Evolutionary conservation across 1,139 yeast genomes (phyloP).

Genomic region (Torulaspora globosa): DNA sequence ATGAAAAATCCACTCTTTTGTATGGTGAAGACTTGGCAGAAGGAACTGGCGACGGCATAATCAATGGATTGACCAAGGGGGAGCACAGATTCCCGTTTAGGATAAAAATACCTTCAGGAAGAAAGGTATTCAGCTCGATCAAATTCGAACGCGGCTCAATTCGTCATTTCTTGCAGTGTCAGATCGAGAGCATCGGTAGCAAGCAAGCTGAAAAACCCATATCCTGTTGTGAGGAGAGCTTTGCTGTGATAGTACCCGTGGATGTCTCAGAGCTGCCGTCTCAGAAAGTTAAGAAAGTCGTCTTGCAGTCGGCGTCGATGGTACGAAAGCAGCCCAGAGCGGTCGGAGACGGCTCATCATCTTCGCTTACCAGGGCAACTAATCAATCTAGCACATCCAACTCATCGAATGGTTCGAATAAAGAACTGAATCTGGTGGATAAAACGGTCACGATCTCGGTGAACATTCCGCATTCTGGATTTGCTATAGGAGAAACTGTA

Average conservation of each 20-base stretch:
- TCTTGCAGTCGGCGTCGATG: conserved; percentile 45
- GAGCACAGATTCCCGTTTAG: conserved; percentile 86
- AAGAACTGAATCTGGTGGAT: conserved; percentile 16
- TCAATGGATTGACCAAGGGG: conserved; percentile 60
- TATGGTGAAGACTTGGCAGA: conserved; percentile 47
- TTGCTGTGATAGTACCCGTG: conserved; percentile 65
- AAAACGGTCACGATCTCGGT: conserved; percentile 51
- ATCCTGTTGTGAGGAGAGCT: conserved; percentile 47
- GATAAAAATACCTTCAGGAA: conserved; percentile 64
- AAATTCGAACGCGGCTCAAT: conserved; percentile 85
- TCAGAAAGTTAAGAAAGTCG: conserved; percentile 63
- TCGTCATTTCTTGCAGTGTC: conserved; percentile 58
- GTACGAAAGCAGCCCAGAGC: conserved; percentile 14
- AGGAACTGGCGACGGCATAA: conserved; percentile 26
- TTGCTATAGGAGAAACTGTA: conserved; percentile 68
- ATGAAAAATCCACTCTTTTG: conserved; percentile 62
- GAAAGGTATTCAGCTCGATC: conserved; percentile 66
- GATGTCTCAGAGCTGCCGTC: conserved; percentile 64
- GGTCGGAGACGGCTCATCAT: conserved; percentile 24
- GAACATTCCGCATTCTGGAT: conserved; percentile 65
- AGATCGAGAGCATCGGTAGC: conserved; percentile 38
- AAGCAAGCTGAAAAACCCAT: conserved; percentile 15
- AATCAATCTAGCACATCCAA: conserved; percentile 18
- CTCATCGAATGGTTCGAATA: conserved; percentile 20
- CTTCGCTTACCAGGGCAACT: conserved; percentile 23